phyloP scores from a whole-genome alignment of 2,329 filamentous ascomycete species.

The Fusarium siculi region DNA sequence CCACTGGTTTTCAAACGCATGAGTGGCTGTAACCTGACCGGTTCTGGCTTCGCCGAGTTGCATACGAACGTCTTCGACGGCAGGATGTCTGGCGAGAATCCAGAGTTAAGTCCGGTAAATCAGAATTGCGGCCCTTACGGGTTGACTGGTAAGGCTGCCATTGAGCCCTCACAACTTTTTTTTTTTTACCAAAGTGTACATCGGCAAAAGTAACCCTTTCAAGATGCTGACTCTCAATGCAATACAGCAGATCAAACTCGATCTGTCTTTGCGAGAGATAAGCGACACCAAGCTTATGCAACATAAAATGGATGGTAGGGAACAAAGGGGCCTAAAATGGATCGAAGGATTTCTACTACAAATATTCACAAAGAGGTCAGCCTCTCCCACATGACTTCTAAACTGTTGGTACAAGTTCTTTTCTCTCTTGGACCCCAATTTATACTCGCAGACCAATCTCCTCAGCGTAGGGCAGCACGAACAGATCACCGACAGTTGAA shows the following conservation, averaged over 20 bases:
- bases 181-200: background rate
- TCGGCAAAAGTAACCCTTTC: background rate
- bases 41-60: conserved; percentile 4
- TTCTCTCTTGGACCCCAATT: conserved; percentile 52
- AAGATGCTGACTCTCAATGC: background rate
- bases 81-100: background rate
- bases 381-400: conserved; percentile 51
- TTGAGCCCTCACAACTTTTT: background rate
- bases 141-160: background rate
- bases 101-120: background rate
- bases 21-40: conserved; percentile 22
- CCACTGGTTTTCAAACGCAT: conserved; percentile 2
- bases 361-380: conserved; percentile 58
- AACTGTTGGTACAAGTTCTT: conserved; percentile 58
- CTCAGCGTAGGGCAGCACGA: conserved; percentile 89
- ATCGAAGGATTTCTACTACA: conserved; percentile 56
- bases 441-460: conserved; percentile 96
- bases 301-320: background rate
- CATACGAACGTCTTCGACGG: background rate
- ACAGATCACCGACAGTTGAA: conserved; percentile 89
- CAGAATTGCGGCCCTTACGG: background rate
- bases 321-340: conserved; percentile 37
- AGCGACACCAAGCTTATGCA: background rate
- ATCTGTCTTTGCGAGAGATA: background rate
- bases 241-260: background rate